Percentiles rank a stretch among this genome's conserved stretches.
These are phyloP conservation scores for Phytopythium chamaehyphon DNA, from an alignment of 352 stramenopile species.

Conservation along the genomic window DNA sequence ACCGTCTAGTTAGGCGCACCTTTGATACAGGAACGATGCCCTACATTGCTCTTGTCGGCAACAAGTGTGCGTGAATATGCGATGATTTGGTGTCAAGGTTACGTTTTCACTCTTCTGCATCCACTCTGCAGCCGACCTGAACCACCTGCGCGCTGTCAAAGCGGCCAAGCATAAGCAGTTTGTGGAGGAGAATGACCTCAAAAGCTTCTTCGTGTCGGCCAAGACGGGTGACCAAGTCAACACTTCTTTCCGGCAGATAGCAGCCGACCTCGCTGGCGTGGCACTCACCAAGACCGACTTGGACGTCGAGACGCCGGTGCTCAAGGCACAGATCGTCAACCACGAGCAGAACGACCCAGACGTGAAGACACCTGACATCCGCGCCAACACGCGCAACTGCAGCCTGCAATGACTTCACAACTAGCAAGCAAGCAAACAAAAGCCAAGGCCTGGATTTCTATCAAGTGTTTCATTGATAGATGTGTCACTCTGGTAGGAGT, in stretches of 20 bases:
- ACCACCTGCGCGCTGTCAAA: constrained; percentile 88
- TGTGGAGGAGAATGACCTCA: constrained; percentile 91
- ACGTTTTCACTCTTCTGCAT: constrained; percentile 1
- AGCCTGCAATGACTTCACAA: constrained; percentile 32
- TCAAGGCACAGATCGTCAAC: constrained; percentile 92
- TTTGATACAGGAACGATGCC: constrained; percentile 86
- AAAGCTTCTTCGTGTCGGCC: constrained; percentile 91
- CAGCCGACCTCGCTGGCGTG: constrained; percentile 81
- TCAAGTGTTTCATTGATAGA: constrained; percentile 75
- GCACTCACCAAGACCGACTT: constrained; percentile 81
- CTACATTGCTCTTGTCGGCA: constrained; percentile 88
- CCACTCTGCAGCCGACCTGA: constrained; percentile 74
- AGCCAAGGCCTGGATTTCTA: constrained; percentile 4
- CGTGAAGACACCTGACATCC: constrained; percentile 78
- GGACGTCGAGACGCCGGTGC: constrained; percentile 76
- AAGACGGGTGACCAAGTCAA: constrained; percentile 94
- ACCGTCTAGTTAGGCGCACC: constrained; percentile 86
- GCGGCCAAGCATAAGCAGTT: constrained; percentile 90
- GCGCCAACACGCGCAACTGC: constrained; percentile 45
- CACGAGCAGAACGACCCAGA: constrained; percentile 89
- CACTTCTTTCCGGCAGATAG: constrained; percentile 80
- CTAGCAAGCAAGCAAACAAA: constrained; percentile 2
- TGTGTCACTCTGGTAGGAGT: constrained; percentile 44
- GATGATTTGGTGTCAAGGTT: background rate
- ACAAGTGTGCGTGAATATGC: constrained; percentile 88